Conservation (phyloP, 1,284 basidiomycete species). For the Grifola frondosa region DNA sequence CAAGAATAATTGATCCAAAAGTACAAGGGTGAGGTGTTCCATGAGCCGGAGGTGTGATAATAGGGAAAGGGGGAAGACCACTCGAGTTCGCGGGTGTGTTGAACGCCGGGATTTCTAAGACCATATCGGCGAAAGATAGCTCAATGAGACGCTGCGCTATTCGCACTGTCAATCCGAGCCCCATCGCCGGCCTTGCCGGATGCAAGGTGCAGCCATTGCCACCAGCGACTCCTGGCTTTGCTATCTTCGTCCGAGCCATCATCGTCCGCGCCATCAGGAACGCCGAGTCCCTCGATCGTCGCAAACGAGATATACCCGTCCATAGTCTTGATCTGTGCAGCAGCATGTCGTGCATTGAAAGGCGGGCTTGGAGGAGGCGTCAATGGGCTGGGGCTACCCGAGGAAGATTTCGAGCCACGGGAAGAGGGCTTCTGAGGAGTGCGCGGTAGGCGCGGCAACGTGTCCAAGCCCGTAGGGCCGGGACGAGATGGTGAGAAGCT, state of each 20-base stretch:
- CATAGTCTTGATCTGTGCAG: constrained; percentile 51
- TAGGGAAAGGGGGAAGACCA: constrained; percentile 1
- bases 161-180: constrained; percentile 19
- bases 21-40: constrained; percentile 7
- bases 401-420: constrained; percentile 9
- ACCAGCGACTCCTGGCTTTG: constrained; percentile 22
- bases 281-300: constrained; percentile 66
- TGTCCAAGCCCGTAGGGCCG: constrained; percentile 11
- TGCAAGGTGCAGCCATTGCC: constrained; percentile 23
- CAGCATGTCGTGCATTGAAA: constrained; percentile 65
- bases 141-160: constrained; percentile 20
- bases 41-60: neutral
- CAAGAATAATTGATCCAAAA: constrained; percentile 8
- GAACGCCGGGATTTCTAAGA: constrained; percentile 12
- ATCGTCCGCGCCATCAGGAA: constrained; percentile 47
- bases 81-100: constrained; percentile 2
- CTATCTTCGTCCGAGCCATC: constrained; percentile 29
- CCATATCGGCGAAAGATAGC: constrained; percentile 5
- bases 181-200: constrained; percentile 16
- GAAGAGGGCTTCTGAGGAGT: constrained; percentile 16
- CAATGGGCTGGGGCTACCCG: constrained; percentile 18
- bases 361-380: constrained; percentile 34
- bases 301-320: constrained; percentile 70
- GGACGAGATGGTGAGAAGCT: constrained; percentile 18
- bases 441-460: constrained; percentile 19